Conservation (phyloP, 139 green algal species). For the Asterochloris erici region DNA sequence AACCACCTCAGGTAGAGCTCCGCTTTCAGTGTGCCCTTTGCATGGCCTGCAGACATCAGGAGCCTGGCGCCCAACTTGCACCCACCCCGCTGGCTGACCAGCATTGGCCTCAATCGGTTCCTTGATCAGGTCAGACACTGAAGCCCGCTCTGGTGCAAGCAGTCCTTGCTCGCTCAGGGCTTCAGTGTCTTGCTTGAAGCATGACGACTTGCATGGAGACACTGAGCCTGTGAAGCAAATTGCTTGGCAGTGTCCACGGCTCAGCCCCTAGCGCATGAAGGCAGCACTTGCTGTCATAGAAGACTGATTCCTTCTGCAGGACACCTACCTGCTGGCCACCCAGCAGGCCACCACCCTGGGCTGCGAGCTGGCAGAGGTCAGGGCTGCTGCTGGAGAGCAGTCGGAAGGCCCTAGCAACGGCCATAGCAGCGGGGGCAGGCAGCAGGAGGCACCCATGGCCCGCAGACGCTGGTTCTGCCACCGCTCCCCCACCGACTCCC, state of each 20-base stretch:
- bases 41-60: conserved; percentile 6
- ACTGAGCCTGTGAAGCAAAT: no score
- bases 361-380: conserved; percentile 12
- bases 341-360: conserved; percentile 25
- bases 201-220: no score
- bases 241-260: background rate
- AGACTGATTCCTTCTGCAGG: conserved; percentile 12
- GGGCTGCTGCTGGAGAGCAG: background rate
- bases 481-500: conserved; percentile 18
- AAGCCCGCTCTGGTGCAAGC: background rate
- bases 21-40: no score
- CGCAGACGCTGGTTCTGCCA: conserved; percentile 22
- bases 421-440: background rate
- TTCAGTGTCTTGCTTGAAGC: no score
- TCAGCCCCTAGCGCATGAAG: background rate
- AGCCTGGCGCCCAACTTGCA: conserved; percentile 23
- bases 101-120: conserved; percentile 25
- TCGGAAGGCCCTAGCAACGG: background rate
- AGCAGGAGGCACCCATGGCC: conserved; percentile 8
- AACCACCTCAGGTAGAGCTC: no score
- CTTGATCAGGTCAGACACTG: conserved; percentile 1
- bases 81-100: conserved; percentile 21
- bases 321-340: conserved; percentile 32
- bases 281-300: background rate
- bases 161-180: no score